Conservation (phyloP, 345 rosid species). For the Brassica napus region DNA sequence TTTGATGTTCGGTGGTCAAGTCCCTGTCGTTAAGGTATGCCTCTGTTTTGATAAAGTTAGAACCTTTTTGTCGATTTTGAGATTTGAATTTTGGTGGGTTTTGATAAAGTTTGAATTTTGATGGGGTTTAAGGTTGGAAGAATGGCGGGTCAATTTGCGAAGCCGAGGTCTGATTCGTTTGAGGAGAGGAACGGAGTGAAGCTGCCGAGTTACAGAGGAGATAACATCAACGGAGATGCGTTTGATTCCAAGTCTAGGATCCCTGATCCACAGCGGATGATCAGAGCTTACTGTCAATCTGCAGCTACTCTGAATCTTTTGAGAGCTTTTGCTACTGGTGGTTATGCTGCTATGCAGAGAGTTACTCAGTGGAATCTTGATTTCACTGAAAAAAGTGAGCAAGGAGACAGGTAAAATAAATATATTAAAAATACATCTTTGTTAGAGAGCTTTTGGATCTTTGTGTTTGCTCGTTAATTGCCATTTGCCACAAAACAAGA, state of each 20-base stretch:
- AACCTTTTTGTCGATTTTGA: not conserved
- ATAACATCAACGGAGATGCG: constrained; percentile 65
- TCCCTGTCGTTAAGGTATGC: constrained; percentile 66
- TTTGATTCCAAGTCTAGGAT: constrained; percentile 61
- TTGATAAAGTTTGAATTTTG: not conserved
- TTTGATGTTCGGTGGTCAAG: constrained; percentile 75
- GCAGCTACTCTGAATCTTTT: constrained; percentile 78
- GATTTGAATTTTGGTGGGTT: not conserved
- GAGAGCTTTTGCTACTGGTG: constrained; percentile 83
- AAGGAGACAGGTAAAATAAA: constrained; percentile 59
- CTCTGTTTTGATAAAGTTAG: not conserved
- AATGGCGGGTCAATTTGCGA: constrained; percentile 81
- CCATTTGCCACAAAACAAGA: not conserved
- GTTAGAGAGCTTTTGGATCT: not conserved
- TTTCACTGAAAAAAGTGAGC: constrained; percentile 65
- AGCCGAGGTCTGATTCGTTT: constrained; percentile 66
- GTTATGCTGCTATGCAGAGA: constrained; percentile 85
- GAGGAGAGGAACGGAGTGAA: constrained; percentile 70
- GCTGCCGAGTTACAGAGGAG: constrained; percentile 77
- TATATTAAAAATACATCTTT: not conserved
- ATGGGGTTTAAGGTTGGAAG: constrained; percentile 52
- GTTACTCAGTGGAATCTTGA: constrained; percentile 83
- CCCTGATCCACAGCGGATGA: constrained; percentile 73
- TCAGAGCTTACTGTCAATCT: constrained; percentile 71
- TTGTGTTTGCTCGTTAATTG: not conserved